A percentile compares a stretch with the other conserved stretches of the same genome.
phyloP scores from a whole-genome alignment of 805 yeast genomes.

The Cyberlindnera japonica region DNA sequence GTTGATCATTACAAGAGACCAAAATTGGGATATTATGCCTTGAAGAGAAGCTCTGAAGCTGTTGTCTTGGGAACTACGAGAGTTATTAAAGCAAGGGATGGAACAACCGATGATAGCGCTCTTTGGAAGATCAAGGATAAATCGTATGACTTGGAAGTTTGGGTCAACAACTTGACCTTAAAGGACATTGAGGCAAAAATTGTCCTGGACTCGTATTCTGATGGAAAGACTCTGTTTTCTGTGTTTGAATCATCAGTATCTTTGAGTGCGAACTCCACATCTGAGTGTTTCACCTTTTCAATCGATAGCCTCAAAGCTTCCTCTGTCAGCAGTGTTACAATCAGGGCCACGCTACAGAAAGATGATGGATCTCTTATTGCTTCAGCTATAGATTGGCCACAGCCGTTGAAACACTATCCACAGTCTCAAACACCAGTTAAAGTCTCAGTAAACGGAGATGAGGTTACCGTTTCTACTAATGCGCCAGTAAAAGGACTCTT shows the following conservation, averaged over 20 bases:
- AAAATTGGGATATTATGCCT: slow-evolving; percentile 44
- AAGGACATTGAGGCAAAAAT: slow-evolving; percentile 3
- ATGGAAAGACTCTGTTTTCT: background rate
- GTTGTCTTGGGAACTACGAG: slow-evolving; percentile 22
- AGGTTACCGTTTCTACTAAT: slow-evolving; percentile 27
- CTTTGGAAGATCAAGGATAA: slow-evolving; percentile 11
- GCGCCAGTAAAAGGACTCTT: slow-evolving; percentile 45
- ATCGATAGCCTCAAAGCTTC: background rate
- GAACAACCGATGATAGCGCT: slow-evolving; percentile 9
- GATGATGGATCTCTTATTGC: slow-evolving; percentile 20
- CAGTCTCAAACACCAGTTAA: slow-evolving; percentile 22
- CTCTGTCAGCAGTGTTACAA: background rate
- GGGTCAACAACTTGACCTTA: slow-evolving; percentile 14
- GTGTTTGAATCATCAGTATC: background rate
- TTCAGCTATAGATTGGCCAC: slow-evolving; percentile 46
- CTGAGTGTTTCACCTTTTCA: slow-evolving; percentile 1
- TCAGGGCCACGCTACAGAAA: background rate
- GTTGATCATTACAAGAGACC: slow-evolving; percentile 40
- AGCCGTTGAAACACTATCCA: slow-evolving; percentile 26
- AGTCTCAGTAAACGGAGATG: slow-evolving; percentile 26
- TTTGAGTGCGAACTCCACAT: slow-evolving; percentile 6
- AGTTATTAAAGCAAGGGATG: slow-evolving; percentile 14
- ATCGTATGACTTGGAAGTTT: slow-evolving; percentile 7
- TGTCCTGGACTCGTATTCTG: slow-evolving; percentile 7
- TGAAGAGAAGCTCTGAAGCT: slow-evolving; percentile 38